Base-by-base conservation (phyloP, 2,329 filamentous ascomycete genomes). In the Triangularia verruculosa region DNA sequence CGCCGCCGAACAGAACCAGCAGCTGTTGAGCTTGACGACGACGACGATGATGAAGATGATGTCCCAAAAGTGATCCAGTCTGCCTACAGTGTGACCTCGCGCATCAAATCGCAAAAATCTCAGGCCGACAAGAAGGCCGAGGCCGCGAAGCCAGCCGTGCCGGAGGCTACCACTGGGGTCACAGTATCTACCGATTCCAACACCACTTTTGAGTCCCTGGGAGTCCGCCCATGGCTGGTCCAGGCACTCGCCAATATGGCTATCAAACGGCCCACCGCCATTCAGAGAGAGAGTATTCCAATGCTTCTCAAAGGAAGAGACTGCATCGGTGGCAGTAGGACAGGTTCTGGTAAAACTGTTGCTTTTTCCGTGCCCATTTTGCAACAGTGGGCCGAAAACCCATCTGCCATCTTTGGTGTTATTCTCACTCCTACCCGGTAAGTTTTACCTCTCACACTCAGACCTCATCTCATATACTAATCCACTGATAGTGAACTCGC, bases 341-440 rank as follows among this genome's bases (percentile, higher is more conserved):
- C 95, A 0, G 95, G 95, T 81, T 97, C 94, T 12, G 95, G 95
- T 78, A 99, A 99, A 80, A 99, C 95, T 3, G 89, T 98, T 52
- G 93, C 95, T 1, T 99, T 99, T 76, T 91, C 94, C 0, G 92
- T 93, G 9, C 95, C 95, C 0, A 96, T 99, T 65, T 80, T 99
- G 67, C 94, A 98, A 75, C 90, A 89, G 76, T 98, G 93, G 93
- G 88, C 94, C 1, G 86, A 93, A 73, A 93, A 99, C 78, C 95
- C 95, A 0, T 89, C 89, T 64, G 95, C 92, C 52, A 94, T 98
- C 70, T 99, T 92, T 76, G 94, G 87, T 1, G 80, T 99, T 5
- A 86, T 99, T 13, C 79, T 99, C 72, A 99, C 95, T 8, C 93
- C 93, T 20, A 97, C 92, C 6, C 85, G 89, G 86, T 87, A 80